These are phyloP conservation scores for Metschnikowia rubicola DNA, from an alignment of 805 yeast species.

Conservation along the genomic window DNA sequence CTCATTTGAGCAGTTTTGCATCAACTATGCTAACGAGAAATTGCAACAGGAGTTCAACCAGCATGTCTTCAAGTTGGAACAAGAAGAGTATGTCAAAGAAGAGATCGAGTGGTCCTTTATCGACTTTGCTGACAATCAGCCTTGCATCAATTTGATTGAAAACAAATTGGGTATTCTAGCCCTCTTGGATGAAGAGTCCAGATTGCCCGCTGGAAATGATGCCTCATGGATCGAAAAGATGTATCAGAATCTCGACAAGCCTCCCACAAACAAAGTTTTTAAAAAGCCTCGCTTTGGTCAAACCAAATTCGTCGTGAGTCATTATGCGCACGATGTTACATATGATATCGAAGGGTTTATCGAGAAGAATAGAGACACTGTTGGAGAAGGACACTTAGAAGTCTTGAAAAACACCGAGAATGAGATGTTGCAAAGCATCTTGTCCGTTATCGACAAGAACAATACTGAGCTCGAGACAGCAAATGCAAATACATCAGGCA, in stretches of 20 bases:
- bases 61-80: conserved; percentile 95
- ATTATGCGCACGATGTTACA: conserved; percentile 90
- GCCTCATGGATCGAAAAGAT: conserved; percentile 89
- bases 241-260: conserved; percentile 78
- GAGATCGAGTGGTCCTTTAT: conserved; percentile 96
- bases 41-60: conserved; percentile 96
- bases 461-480: conserved; percentile 48
- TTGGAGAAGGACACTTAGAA: conserved; percentile 91
- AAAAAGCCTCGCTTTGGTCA: conserved; percentile 94
- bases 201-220: conserved; percentile 91
- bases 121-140: conserved; percentile 94
- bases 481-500: conserved; percentile 27
- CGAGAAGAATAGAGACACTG: conserved; percentile 96
- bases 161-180: conserved; percentile 83
- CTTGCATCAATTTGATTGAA: conserved; percentile 91
- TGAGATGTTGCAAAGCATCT: conserved; percentile 58
- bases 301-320: conserved; percentile 83
- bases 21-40: conserved; percentile 94
- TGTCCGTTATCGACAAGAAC: conserved; percentile 60
- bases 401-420: conserved; percentile 70
- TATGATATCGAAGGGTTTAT: conserved; percentile 93
- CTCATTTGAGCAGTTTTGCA: conserved; percentile 96
- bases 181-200: conserved; percentile 88
- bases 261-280: conserved; percentile 72
- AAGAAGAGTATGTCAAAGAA: conserved; percentile 89